These are phyloP conservation scores for Asterella californica DNA, from an alignment of 225 moss, liverwort and hornwort genomes.

Conservation along the genomic window DNA sequence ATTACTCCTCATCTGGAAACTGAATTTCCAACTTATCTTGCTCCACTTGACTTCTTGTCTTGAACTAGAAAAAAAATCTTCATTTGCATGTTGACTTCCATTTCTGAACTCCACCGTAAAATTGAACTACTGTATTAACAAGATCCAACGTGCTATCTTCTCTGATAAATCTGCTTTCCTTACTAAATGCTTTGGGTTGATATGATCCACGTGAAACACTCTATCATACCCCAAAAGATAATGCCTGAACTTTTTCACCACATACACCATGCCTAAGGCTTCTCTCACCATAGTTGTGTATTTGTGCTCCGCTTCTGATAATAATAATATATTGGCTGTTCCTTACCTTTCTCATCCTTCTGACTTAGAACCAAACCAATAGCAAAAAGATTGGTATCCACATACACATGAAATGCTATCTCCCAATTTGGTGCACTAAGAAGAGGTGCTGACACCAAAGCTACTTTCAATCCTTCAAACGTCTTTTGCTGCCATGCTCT, in stretches of 20 bases:
- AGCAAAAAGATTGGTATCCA: not conserved
- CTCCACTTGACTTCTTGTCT: too few species aligned
- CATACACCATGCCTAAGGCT: not conserved
- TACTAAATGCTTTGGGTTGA: not conserved
- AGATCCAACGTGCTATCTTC: not conserved
- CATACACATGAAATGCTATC: not conserved
- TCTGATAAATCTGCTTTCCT: not conserved
- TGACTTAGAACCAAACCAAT: not conserved
- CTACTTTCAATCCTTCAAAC: not conserved
- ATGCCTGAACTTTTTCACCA: not conserved
- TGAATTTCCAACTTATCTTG: too few species aligned
- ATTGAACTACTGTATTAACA: not conserved
- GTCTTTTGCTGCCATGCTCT: not conserved
- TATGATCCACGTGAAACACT: not conserved
- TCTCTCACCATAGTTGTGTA: not conserved
- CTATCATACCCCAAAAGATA: not conserved
- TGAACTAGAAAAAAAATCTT: not conserved
- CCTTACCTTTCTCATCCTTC: not conserved
- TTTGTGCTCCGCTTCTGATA: not conserved
- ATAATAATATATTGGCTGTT: not conserved
- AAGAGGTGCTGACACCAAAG: not conserved
- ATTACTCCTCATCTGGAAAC: too few species aligned
- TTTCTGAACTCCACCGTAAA: not conserved
- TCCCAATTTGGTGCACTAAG: not conserved
- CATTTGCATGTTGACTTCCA: not conserved